Conservation (phyloP, 2,329 filamentous ascomycete species). For the Capronia epimyces region DNA sequence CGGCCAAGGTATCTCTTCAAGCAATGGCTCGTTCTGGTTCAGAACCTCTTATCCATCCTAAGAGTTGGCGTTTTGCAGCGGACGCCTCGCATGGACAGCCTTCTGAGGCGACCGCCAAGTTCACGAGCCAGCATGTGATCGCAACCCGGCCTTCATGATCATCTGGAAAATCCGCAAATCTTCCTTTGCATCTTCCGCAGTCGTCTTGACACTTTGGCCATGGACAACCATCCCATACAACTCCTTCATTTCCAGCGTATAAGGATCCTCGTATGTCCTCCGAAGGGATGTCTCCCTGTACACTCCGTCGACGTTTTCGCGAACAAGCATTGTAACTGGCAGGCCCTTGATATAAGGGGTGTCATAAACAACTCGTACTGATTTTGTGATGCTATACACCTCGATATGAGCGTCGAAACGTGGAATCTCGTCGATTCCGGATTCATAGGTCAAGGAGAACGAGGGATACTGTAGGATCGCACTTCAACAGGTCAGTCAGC, state of each 20-base stretch:
- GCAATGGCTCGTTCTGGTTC: too few relatives aligned
- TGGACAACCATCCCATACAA: slow-evolving; percentile 37
- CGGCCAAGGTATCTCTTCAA: too few relatives aligned
- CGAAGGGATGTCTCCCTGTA: slow-evolving; percentile 40
- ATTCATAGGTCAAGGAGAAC: slow-evolving; percentile 55
- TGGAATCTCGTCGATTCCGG: slow-evolving; percentile 50
- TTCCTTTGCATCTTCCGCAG: slow-evolving; percentile 38
- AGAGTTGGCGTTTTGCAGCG: too few relatives aligned
- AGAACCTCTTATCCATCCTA: too few relatives aligned
- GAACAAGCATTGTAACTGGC: slow-evolving; percentile 47
- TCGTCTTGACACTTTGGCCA: slow-evolving; percentile 40
- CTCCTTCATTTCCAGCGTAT: slow-evolving; percentile 41
- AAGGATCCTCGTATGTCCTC: slow-evolving; percentile 47
- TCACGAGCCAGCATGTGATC: neutral
- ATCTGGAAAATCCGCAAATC: slow-evolving; percentile 40
- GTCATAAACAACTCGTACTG: slow-evolving; percentile 51
- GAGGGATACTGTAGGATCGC: slow-evolving; percentile 33
- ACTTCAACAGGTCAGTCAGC: slow-evolving; percentile 34
- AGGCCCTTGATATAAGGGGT: slow-evolving; percentile 57
- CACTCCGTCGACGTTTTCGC: slow-evolving; percentile 40
- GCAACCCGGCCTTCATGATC: slow-evolving; percentile 33
- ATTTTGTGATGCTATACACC: slow-evolving; percentile 50
- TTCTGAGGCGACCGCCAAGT: neutral
- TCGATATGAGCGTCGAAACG: slow-evolving; percentile 82
- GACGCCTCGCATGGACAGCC: too few relatives aligned